phyloP scores from a whole-genome alignment of 257 asterid genomes.

The Fraxinus pennsylvanica region DNA sequence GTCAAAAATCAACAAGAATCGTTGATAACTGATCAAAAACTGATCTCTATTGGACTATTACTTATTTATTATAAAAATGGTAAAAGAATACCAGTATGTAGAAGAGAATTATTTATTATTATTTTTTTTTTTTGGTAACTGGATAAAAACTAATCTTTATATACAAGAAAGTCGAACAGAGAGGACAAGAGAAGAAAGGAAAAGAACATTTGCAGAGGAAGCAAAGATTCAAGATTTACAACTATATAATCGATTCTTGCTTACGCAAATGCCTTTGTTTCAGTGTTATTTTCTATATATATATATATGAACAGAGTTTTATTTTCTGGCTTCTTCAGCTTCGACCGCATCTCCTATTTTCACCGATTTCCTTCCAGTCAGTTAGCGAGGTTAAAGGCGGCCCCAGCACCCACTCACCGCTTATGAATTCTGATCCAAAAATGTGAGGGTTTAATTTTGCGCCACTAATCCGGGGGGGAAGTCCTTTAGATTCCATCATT shows the following conservation, averaged over 20 bases:
- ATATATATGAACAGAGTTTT: neutral
- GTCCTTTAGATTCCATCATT: too few species aligned
- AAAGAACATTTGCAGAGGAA: slow-evolving; percentile 14
- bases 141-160: slow-evolving; percentile 9
- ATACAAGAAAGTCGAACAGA: slow-evolving; percentile 18
- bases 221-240: neutral
- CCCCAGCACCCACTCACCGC: too few species aligned
- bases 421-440: neutral
- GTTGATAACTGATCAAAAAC: slow-evolving; percentile 1
- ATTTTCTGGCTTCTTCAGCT: neutral
- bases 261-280: neutral
- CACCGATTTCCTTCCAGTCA: neutral
- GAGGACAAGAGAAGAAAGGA: slow-evolving; percentile 3
- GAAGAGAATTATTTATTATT: neutral
- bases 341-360: neutral
- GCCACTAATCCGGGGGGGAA: too few species aligned
- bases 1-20: neutral
- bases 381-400: neutral
- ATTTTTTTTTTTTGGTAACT: neutral
- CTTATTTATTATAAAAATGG: neutral
- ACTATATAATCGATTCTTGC: neutral
- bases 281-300: neutral
- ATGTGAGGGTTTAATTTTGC: too few species aligned
- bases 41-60: neutral
- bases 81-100: neutral